Conservation (phyloP, 805 yeast genomes). For the Metschnikowia noctiluminum region DNA sequence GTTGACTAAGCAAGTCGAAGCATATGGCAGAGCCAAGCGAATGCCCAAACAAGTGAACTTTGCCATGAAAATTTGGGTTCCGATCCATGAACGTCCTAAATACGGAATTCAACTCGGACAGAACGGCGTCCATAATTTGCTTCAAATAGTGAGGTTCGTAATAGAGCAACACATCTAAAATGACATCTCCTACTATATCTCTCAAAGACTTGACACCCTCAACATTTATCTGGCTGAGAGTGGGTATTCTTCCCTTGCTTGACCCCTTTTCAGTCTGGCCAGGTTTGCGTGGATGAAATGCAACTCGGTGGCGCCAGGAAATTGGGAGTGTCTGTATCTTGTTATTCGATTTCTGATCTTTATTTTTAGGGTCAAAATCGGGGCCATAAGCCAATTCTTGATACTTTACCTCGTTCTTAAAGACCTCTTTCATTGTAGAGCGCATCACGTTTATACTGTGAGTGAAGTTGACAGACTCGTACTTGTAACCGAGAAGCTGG, state of each 20-base stretch:
- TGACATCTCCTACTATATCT: conserved; percentile 79
- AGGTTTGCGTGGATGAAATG: conserved; percentile 50
- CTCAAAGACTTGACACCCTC: conserved; percentile 76
- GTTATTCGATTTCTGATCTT: conserved; percentile 37
- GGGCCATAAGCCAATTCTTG: conserved; percentile 31
- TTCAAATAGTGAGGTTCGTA: conserved; percentile 64
- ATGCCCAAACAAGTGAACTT: conserved; percentile 83
- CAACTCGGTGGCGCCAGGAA: conserved; percentile 82
- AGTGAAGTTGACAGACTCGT: conserved; percentile 81
- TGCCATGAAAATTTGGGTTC: conserved; percentile 75
- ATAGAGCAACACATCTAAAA: conserved; percentile 76
- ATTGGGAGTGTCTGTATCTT: conserved; percentile 84
- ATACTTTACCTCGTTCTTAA: conserved; percentile 36
- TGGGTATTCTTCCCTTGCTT: conserved; percentile 50
- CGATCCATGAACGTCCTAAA: conserved; percentile 54
- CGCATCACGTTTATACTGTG: conserved; percentile 74
- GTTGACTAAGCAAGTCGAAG: conserved; percentile 66
- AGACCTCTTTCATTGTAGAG: conserved; percentile 51
- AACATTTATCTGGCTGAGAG: conserved; percentile 68
- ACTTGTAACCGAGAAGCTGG: conserved; percentile 73
- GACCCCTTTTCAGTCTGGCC: conserved; percentile 33
- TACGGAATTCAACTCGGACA: conserved; percentile 58
- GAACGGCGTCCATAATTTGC: conserved; percentile 61
- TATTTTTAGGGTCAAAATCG: conserved; percentile 16
- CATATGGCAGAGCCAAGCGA: conserved; percentile 86